phyloP scores from a whole-genome alignment of 495 filamentous ascomycete species.

The Clavariopsis aquatica region DNA sequence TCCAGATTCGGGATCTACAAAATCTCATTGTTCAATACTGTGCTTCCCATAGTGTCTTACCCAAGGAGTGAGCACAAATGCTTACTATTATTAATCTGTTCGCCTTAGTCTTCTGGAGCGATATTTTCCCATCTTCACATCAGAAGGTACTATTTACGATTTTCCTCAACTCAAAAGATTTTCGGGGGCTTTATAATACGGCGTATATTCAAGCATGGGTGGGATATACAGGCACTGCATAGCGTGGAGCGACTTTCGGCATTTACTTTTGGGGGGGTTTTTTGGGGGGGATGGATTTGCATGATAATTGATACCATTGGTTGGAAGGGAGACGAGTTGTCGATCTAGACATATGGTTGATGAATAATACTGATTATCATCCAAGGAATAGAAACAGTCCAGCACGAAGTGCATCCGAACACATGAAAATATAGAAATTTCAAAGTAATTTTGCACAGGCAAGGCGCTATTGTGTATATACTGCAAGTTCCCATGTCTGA shows the following conservation, averaged over 20 bases:
- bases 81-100: no score
- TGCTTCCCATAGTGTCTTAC: conserved; percentile 13
- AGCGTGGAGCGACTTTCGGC: conserved; percentile 3
- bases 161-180: neutral
- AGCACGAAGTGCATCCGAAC: neutral
- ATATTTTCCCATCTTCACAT: neutral
- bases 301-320: neutral
- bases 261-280: neutral
- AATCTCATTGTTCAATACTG: conserved; percentile 66
- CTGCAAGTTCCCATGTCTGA: no score
- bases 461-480: no score
- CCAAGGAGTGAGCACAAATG: conserved; percentile 8
- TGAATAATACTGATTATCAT: neutral
- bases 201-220: conserved; percentile 7
- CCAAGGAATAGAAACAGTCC: neutral
- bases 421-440: no score
- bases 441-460: no score
- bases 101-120: neutral
- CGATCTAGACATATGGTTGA: neutral
- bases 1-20: conserved; percentile 71
- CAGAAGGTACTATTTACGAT: neutral
- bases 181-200: neutral
- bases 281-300: neutral
- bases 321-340: neutral
- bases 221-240: neutral